These are phyloP conservation scores for Beauveria sp. DNA, from an alignment of 2,329 filamentous ascomycete genomes.

Conservation along the genomic window DNA sequence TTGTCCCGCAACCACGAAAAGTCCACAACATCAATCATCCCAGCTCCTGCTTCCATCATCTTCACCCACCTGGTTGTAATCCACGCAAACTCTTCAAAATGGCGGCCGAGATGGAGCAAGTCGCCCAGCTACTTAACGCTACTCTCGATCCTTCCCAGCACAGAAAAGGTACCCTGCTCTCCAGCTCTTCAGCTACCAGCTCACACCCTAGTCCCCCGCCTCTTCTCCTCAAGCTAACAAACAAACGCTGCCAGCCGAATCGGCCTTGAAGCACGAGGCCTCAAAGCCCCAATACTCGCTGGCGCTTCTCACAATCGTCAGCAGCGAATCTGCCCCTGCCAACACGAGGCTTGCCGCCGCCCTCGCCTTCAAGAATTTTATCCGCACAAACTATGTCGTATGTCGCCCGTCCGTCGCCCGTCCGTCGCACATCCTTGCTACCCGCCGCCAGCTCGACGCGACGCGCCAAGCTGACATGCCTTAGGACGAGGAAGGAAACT, in stretches of 20 bases:
- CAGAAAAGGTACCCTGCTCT: conserved; percentile 64
- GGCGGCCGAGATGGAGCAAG: conserved; percentile 48
- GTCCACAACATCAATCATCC: conserved; percentile 5
- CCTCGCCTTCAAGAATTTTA: conserved; percentile 97
- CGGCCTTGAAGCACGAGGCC: conserved; percentile 70
- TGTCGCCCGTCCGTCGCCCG: conserved; percentile 30
- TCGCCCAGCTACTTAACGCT: conserved; percentile 81
- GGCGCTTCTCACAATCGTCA: conserved; percentile 82
- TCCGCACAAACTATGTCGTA: conserved; percentile 85
- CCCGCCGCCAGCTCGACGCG: not conserved
- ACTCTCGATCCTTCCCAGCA: conserved; percentile 83
- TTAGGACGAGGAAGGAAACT: conserved; percentile 83
- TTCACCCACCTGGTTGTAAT: conserved; percentile 10
- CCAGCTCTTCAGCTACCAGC: conserved; percentile 19
- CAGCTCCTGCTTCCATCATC: conserved; percentile 9
- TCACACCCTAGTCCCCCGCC: conserved; percentile 16
- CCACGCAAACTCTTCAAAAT: conserved; percentile 31
- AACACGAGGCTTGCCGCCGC: conserved; percentile 83
- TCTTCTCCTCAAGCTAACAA: conserved; percentile 27
- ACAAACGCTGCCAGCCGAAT: conserved; percentile 59
- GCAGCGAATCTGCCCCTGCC: conserved; percentile 59
- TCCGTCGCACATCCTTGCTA: not conserved
- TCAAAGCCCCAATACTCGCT: conserved; percentile 82
- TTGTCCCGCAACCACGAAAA: conserved; percentile 13
- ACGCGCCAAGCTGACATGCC: conserved; percentile 14